Conservation (phyloP, 2,329 filamentous ascomycete species). For the Cladosporium oxysporum region DNA sequence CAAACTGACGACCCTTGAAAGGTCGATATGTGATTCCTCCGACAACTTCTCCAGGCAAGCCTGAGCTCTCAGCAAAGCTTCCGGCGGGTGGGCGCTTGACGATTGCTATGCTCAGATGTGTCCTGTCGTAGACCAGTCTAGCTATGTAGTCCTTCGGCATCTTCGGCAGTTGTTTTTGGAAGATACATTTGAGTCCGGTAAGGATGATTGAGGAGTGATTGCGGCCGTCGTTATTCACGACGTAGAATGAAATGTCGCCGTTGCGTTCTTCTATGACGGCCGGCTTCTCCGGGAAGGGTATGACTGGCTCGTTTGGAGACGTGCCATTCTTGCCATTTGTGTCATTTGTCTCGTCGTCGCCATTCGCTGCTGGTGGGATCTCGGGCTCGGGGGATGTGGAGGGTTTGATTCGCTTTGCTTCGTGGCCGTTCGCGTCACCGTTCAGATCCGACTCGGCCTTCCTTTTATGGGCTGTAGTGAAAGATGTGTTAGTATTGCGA, state of each 20-base stretch:
- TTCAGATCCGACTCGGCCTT: constrained; percentile 68
- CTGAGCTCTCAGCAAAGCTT: constrained; percentile 32
- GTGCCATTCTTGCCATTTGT: constrained; percentile 12
- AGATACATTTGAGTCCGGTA: constrained; percentile 94
- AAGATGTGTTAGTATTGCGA: not conserved
- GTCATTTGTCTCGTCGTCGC: constrained; percentile 17
- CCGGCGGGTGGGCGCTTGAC: constrained; percentile 80
- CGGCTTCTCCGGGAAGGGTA: constrained; percentile 90
- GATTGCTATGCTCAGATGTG: constrained; percentile 93
- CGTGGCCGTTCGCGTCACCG: constrained; percentile 52
- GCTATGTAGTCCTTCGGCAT: constrained; percentile 99
- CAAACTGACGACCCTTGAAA: constrained; percentile 88
- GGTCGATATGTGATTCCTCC: constrained; percentile 96
- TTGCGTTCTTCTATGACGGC: constrained; percentile 91
- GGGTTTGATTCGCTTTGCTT: constrained; percentile 65
- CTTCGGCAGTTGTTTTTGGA: constrained; percentile 96
- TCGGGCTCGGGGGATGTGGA: constrained; percentile 41
- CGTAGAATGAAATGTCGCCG: constrained; percentile 93
- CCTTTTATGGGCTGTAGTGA: constrained; percentile 58
- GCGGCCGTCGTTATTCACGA: constrained; percentile 93
- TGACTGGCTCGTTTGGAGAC: constrained; percentile 50
- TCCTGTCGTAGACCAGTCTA: constrained; percentile 93
- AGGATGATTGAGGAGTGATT: constrained; percentile 90
- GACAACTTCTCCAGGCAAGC: constrained; percentile 38
- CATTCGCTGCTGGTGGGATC: constrained; percentile 26